Evolutionary conservation across 345 rosid genomes (phyloP).

Genomic region (Punica granatum): DNA sequence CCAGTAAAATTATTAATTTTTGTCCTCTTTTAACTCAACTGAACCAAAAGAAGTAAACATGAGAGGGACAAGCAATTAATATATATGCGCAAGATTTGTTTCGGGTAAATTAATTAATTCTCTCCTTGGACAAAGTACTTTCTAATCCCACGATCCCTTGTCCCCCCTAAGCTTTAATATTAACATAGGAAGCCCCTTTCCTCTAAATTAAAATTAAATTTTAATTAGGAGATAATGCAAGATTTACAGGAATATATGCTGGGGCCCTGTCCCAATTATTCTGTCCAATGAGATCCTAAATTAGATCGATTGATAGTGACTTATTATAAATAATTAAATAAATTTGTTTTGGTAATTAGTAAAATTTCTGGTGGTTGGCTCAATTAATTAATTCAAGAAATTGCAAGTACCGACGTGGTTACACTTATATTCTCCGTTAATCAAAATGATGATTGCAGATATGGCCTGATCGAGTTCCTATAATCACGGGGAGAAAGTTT

Average conservation of each 20-base stretch:
- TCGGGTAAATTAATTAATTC: not conserved
- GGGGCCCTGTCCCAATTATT: constrained; percentile 20
- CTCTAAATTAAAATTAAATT: constrained; percentile 6
- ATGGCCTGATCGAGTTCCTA: not conserved
- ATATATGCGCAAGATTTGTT: not conserved
- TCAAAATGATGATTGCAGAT: not conserved
- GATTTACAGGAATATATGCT: constrained; percentile 46
- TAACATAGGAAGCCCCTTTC: constrained; percentile 20
- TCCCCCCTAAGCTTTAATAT: constrained; percentile 27
- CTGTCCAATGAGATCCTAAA: constrained; percentile 8
- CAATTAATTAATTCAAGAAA: not conserved
- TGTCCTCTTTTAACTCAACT: not conserved
- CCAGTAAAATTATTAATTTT: not conserved
- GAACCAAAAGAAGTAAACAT: not conserved
- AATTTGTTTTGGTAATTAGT: too few relatives aligned
- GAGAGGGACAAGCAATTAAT: not conserved
- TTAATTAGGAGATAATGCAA: constrained; percentile 18
- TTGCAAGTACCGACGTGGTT: not conserved
- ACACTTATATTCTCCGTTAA: too few relatives aligned
- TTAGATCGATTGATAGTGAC: not conserved
- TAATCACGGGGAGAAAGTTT: not conserved
- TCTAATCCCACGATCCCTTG: constrained; percentile 32
- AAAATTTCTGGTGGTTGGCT: not conserved
- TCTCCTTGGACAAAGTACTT: not conserved
- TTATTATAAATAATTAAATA: too few relatives aligned